phyloP scores from a whole-genome alignment of 2,329 filamentous ascomycete species.

The Diplodia corticola region DNA sequence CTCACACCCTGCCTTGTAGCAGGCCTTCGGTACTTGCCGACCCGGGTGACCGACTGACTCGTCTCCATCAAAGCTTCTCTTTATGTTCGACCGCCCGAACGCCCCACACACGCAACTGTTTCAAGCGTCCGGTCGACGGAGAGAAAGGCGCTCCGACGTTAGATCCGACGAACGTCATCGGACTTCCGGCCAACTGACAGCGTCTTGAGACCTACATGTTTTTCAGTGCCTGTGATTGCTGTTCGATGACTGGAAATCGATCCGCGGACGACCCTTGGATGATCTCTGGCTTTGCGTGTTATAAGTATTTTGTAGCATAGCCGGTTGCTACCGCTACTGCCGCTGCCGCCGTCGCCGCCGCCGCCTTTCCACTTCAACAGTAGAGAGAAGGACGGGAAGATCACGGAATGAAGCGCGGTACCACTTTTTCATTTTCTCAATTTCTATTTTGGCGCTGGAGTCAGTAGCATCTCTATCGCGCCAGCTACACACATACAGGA shows the following conservation, averaged over 20 bases:
- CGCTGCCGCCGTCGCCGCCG: neutral
- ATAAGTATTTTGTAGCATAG: neutral
- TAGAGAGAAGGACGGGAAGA: too few species aligned
- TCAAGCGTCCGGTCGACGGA: neutral
- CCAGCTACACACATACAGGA: too few species aligned
- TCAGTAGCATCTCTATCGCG: too few species aligned
- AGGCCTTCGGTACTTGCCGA: neutral
- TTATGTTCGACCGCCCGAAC: constrained; percentile 11
- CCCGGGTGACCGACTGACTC: neutral
- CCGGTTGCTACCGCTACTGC: neutral
- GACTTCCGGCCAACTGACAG: neutral
- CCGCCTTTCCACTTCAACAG: too few species aligned
- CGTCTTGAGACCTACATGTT: neutral
- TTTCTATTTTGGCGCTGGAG: too few species aligned
- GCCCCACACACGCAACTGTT: neutral
- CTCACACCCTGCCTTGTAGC: neutral
- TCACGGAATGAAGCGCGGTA: too few species aligned
- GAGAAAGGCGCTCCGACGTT: constrained; percentile 3
- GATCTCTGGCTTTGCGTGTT: neutral
- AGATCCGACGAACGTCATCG: neutral
- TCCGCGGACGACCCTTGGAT: neutral
- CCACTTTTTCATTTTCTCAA: too few species aligned
- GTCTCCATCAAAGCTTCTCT: constrained; percentile 9
- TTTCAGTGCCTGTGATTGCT: neutral
- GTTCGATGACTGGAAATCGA: neutral